Percentiles rank a stretch among this genome's conserved stretches.
Evolutionary conservation across 1,139 yeast species (phyloP).

Genomic region (Geotrichum klebahnii): DNA sequence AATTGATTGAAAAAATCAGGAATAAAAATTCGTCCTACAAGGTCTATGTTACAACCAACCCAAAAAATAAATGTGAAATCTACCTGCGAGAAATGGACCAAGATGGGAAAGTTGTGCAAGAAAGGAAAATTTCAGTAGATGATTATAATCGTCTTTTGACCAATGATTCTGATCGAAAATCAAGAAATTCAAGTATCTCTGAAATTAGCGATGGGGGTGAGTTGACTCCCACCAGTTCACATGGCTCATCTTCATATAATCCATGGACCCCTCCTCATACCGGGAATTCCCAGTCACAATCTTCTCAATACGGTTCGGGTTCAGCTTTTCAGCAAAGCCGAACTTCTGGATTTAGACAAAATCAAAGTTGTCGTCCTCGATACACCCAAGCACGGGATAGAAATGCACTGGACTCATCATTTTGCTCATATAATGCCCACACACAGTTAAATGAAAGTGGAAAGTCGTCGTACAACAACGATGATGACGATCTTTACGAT

Average conservation of each 20-base stretch:
- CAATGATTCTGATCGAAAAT: no score
- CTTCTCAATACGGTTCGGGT: no score
- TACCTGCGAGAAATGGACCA: conserved; percentile 5
- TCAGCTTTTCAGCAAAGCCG: no score
- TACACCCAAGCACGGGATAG: no score
- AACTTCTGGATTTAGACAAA: no score
- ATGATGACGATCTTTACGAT: conserved; percentile 6
- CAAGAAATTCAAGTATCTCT: no score
- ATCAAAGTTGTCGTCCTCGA: no score
- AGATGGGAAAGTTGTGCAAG: conserved; percentile 1
- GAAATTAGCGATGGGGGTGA: no score
- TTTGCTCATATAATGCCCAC: not conserved
- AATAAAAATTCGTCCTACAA: not conserved
- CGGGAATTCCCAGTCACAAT: no score
- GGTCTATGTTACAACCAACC: not conserved
- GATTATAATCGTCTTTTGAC: not conserved
- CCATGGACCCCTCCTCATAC: no score
- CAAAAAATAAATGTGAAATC: not conserved
- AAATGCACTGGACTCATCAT: conserved; percentile 6
- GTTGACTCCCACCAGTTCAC: no score
- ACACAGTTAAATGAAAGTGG: not conserved
- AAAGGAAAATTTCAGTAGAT: not conserved
- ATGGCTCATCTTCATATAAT: no score
- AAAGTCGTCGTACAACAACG: not conserved
- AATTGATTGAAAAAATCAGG: conserved; percentile 21